phyloP scores from a whole-genome alignment of 2,329 filamentous ascomycete species.

The Plectosphaerella cucumerina region DNA sequence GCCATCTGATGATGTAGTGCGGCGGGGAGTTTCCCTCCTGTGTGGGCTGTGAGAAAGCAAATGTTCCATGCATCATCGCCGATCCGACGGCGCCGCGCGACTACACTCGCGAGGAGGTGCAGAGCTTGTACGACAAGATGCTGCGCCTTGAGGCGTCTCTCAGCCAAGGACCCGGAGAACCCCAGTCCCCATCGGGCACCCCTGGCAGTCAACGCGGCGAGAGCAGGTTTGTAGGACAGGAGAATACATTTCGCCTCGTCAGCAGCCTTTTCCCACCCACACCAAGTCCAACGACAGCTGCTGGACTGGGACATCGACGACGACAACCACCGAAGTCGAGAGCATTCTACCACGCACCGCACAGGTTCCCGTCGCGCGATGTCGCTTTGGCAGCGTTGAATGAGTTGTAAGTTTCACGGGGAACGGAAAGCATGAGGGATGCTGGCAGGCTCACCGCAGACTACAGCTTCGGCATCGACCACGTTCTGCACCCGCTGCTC shows the following conservation, averaged over 20 bases:
- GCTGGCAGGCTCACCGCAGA: background rate
- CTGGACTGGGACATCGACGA: background rate
- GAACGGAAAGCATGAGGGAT: background rate
- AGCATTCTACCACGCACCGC: background rate
- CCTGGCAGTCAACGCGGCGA: background rate
- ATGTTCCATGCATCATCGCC: constrained; percentile 1
- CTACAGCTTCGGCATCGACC: background rate
- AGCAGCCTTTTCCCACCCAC: background rate
- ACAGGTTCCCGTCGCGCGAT: background rate
- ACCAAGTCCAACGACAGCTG: background rate
- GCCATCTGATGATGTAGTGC: background rate
- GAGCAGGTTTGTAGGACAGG: background rate
- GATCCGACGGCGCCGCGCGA: constrained; percentile 1
- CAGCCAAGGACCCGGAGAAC: background rate
- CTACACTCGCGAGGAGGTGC: background rate
- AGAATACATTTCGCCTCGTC: background rate
- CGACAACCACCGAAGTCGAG: background rate
- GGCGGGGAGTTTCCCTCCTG: constrained; percentile 5
- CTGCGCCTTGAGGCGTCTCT: background rate
- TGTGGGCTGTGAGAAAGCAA: background rate
- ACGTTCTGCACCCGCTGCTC: background rate
- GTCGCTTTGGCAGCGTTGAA: background rate
- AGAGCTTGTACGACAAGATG: background rate
- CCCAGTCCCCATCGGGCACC: background rate
- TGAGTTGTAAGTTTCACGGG: background rate